phyloP scores from a whole-genome alignment of 495 filamentous ascomycete genomes.

The Penicillium angulare region DNA sequence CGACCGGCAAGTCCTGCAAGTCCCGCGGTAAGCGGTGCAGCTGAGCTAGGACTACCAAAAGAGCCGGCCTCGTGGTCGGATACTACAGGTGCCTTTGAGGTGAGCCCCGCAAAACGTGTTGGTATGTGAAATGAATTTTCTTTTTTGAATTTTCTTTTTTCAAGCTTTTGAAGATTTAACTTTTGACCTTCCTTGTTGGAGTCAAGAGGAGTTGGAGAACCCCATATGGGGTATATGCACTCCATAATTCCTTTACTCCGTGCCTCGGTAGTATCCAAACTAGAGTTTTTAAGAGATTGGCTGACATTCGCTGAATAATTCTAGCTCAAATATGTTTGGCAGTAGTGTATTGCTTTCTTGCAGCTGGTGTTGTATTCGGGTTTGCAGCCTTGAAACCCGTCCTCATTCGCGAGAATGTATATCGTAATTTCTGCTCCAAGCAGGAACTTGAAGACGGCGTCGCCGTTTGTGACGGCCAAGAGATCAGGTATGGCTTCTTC shows the following conservation, averaged over 20 bases:
- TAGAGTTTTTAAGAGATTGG: too few species aligned
- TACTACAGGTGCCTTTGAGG: slow-evolving; percentile 67
- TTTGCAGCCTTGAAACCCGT: slow-evolving; percentile 74
- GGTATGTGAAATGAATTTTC: slow-evolving; percentile 42
- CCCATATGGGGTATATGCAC: too few species aligned
- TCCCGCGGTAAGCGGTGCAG: too few species aligned
- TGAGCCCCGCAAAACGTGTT: slow-evolving; percentile 61
- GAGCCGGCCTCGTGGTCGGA: slow-evolving; percentile 26
- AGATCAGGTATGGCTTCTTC: slow-evolving; percentile 56
- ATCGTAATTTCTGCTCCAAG: slow-evolving; percentile 55
- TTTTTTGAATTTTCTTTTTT: neutral
- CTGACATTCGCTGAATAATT: slow-evolving; percentile 7
- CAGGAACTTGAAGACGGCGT: slow-evolving; percentile 59
- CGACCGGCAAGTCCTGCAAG: slow-evolving; percentile 9
- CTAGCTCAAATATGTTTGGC: slow-evolving; percentile 49
- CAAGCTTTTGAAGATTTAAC: too few species aligned
- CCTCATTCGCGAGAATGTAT: slow-evolving; percentile 64
- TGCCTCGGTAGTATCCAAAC: too few species aligned
- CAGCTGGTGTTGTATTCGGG: slow-evolving; percentile 72
- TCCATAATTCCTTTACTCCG: too few species aligned
- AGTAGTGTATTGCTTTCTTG: slow-evolving; percentile 78
- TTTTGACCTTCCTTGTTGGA: too few species aligned
- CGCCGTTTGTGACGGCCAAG: slow-evolving; percentile 68
- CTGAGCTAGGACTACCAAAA: neutral
- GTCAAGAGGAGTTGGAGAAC: too few species aligned